phyloP scores from a whole-genome alignment of 495 filamentous ascomycete species.

The Tuber melanosporum region DNA sequence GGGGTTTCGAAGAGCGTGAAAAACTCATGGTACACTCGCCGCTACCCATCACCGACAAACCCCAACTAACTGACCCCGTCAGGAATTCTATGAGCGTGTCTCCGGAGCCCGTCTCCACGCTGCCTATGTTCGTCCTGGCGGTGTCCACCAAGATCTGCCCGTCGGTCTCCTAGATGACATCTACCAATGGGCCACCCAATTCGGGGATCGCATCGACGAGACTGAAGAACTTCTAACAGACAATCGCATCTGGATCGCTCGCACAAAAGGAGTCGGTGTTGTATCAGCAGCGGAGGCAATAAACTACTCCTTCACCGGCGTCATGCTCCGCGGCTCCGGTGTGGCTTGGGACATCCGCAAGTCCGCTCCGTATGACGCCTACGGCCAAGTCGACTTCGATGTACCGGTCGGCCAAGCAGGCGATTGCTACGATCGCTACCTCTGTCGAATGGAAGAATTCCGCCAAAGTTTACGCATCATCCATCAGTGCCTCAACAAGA shows the following conservation, averaged over 20 bases:
- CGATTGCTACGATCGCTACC: constrained; percentile 98
- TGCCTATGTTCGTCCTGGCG: constrained; percentile 94
- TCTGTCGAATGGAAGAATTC: constrained; percentile 99
- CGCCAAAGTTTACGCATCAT: constrained; percentile 95
- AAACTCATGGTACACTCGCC: constrained; percentile 80
- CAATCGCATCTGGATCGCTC: constrained; percentile 96
- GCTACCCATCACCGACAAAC: constrained; percentile 11
- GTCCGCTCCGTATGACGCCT: constrained; percentile 91
- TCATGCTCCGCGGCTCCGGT: constrained; percentile 95
- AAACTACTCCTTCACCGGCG: constrained; percentile 91
- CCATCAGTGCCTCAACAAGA: constrained; percentile 97
- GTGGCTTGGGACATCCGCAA: constrained; percentile 98
- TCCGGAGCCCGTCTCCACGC: constrained; percentile 97
- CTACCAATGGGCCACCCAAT: constrained; percentile 99
- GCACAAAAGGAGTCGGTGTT: constrained; percentile 85
- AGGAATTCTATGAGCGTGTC: constrained; percentile 99
- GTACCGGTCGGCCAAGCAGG: constrained; percentile 94
- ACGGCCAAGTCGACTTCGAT: constrained; percentile 95
- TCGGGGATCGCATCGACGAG: constrained; percentile 98
- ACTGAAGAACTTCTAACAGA: constrained; percentile 98
- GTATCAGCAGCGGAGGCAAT: constrained; percentile 86
- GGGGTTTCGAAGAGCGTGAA: constrained; percentile 99
- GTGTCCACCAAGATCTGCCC: constrained; percentile 92
- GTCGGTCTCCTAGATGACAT: constrained; percentile 96
- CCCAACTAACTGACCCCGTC: constrained; percentile 38